Evolutionary conservation across 2,329 filamentous ascomycete genomes (phyloP).

Genomic region (Fusarium sp.): DNA sequence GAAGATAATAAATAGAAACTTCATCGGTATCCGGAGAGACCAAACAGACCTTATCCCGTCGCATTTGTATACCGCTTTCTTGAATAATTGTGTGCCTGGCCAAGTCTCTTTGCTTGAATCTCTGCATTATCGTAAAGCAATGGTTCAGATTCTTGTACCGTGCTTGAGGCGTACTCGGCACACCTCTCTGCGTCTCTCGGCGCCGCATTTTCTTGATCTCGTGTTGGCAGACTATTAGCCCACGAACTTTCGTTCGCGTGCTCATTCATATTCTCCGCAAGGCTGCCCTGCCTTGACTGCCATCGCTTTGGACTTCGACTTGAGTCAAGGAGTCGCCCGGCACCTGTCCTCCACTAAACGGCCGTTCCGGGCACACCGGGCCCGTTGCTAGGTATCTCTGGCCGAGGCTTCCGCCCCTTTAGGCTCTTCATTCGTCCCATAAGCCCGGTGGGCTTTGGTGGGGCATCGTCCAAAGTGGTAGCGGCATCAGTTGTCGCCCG

Average conservation of each 20-base stretch:
- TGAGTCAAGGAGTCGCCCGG: conserved; percentile 33
- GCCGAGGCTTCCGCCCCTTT: conserved; percentile 66
- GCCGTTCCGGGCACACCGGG: conserved; percentile 52
- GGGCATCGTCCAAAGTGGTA: conserved; percentile 51
- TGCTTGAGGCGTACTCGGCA: conserved; percentile 1
- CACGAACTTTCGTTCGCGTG: conserved; percentile 3
- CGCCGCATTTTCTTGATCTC: conserved; percentile 37
- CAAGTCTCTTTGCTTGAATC: conserved; percentile 5
- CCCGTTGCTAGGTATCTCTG: conserved; percentile 50
- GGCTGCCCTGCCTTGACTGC: conserved; percentile 19
- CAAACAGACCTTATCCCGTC: conserved; percentile 21
- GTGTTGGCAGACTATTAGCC: conserved; percentile 3
- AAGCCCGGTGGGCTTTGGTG: conserved; percentile 67
- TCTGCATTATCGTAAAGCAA: conserved; percentile 29
- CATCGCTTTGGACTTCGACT: conserved; percentile 25
- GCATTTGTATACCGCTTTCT: conserved; percentile 25
- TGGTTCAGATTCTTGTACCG: conserved; percentile 20
- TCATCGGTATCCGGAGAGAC: conserved; percentile 1
- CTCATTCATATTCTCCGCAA: conserved; percentile 8
- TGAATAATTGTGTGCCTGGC: neutral
- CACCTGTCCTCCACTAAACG: conserved; percentile 47
- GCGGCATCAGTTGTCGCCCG: conserved; percentile 69
- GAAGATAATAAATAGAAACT: conserved; percentile 14
- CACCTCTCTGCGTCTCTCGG: conserved; percentile 23
- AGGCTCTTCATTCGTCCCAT: conserved; percentile 83